Base-by-base conservation (phyloP, 371 early-diverging fungal species). In the Capillidium rhysosporum region DNA sequence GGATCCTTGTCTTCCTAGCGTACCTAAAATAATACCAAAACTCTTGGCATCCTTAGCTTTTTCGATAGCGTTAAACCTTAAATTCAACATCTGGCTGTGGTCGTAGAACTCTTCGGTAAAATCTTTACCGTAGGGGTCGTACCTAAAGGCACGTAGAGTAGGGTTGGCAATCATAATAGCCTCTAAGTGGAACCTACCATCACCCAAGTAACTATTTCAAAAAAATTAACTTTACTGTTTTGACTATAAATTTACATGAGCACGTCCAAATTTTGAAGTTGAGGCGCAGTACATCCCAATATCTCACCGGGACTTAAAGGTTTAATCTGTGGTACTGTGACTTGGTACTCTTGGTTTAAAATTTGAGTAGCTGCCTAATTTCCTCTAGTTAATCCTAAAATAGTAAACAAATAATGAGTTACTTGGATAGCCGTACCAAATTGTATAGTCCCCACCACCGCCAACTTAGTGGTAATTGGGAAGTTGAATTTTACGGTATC, bases 121-220 rank as follows among this genome's bases (percentile, higher is more conserved):
- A 56, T 75, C 79, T 58, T 90, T 89, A 31, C 76, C 73, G 59
- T 96, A 98, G 1, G 99, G 99, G 63, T 98, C 98, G 68, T 99
- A 99, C 54, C 73, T 84, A 68, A 83, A 98, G 20, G 92, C 94
- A 24, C 81, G 79, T 41, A 92, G 63, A 1, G 67, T 63, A 8
- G 98, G 98, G 65, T 99, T 99, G 47, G 89, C 84, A 46, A 99
- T 98, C 97, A 99, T 97, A 58, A 96, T 91, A 26, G 96, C 86
- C 63, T 99, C 99, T 31, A 99, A 72, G 73, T 99, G 99, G 65
- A 99, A 99, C 39, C 99, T 76, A 8, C 99, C 99, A 62, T 99
- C 99, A 39, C 97, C 98, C 49, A 99, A 70, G 66, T 81, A 84
- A 24, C 69, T 73, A 54, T n/a, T n/a, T n/a, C 56, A 16, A 30